Conservation (phyloP, 2,329 filamentous ascomycete genomes). For the Huntiella bhutanensis region DNA sequence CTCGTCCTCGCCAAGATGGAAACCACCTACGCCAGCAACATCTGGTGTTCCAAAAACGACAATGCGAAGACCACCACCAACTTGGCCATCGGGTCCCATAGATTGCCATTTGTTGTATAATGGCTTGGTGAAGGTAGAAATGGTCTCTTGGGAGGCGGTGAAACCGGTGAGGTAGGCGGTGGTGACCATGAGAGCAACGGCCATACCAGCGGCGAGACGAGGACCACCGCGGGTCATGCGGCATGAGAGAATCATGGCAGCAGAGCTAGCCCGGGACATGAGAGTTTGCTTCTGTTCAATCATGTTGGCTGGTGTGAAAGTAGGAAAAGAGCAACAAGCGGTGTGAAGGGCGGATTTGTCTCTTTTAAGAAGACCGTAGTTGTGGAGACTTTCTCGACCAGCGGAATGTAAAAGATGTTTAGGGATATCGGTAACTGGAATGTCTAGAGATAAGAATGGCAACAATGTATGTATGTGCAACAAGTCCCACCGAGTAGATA, state of each 20-base stretch:
- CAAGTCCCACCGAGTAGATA: too few relatives aligned
- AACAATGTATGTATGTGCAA: too few relatives aligned
- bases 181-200: slow-evolving; percentile 17
- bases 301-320: slow-evolving; percentile 1
- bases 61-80: slow-evolving; percentile 24
- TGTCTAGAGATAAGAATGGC: too few relatives aligned
- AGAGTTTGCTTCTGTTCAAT: slow-evolving; percentile 4
- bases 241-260: slow-evolving; percentile 19
- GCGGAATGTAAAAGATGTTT: too few relatives aligned
- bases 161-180: slow-evolving; percentile 13
- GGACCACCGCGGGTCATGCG: slow-evolving; percentile 22
- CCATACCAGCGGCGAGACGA: slow-evolving; percentile 16
- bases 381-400: too few relatives aligned
- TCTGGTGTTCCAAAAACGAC: slow-evolving; percentile 33
- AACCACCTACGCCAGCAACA: slow-evolving; percentile 18
- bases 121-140: slow-evolving; percentile 9
- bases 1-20: slow-evolving; percentile 7
- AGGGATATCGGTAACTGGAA: too few relatives aligned
- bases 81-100: slow-evolving; percentile 13
- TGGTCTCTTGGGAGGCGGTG: slow-evolving; percentile 6
- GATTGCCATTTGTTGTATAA: slow-evolving; percentile 14
- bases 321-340: neutral
- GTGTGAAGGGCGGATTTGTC: too few relatives aligned
- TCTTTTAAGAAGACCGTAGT: too few relatives aligned
- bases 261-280: neutral